A percentile compares a stretch with the other conserved stretches of the same genome.
phyloP scores from a whole-genome alignment of 768 basidiomycete genomes.

The Lentinula detonsa region DNA sequence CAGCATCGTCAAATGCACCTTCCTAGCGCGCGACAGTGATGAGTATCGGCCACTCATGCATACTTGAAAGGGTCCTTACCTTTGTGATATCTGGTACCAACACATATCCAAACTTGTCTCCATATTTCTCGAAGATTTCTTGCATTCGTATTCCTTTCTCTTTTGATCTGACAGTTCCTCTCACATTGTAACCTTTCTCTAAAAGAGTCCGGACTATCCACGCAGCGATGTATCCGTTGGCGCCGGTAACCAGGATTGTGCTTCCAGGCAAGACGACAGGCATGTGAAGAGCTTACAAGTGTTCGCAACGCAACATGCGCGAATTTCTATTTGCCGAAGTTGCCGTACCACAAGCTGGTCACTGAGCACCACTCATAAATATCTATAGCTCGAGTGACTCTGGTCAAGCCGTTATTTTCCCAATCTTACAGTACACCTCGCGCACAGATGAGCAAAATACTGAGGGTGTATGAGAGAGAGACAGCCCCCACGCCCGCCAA shows the following conservation, averaged over 20 bases:
- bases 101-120: slow-evolving; percentile 55
- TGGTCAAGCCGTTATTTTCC: too few relatives aligned
- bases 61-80: slow-evolving; percentile 19
- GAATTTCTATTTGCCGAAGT: too few relatives aligned
- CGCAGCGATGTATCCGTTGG: slow-evolving; percentile 32
- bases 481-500: too few relatives aligned
- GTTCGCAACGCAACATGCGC: too few relatives aligned
- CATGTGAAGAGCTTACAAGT: slow-evolving; percentile 16
- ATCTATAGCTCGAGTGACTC: too few relatives aligned
- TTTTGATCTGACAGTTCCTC: slow-evolving; percentile 59
- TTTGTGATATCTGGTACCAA: slow-evolving; percentile 65
- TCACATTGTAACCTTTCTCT: slow-evolving; percentile 54
- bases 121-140: slow-evolving; percentile 46
- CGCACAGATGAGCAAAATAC: too few relatives aligned
- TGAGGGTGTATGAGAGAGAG: too few relatives aligned
- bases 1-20: slow-evolving; percentile 56
- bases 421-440: too few relatives aligned
- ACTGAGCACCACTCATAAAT: too few relatives aligned
- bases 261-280: slow-evolving; percentile 24
- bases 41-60: not conserved
- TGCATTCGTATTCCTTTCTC: slow-evolving; percentile 56
- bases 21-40: slow-evolving; percentile 18
- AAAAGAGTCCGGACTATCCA: slow-evolving; percentile 44
- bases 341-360: too few relatives aligned
- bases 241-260: slow-evolving; percentile 36